Conservation (phyloP, 2,329 filamentous ascomycete species). For the Phyllosticta capitalensis region DNA sequence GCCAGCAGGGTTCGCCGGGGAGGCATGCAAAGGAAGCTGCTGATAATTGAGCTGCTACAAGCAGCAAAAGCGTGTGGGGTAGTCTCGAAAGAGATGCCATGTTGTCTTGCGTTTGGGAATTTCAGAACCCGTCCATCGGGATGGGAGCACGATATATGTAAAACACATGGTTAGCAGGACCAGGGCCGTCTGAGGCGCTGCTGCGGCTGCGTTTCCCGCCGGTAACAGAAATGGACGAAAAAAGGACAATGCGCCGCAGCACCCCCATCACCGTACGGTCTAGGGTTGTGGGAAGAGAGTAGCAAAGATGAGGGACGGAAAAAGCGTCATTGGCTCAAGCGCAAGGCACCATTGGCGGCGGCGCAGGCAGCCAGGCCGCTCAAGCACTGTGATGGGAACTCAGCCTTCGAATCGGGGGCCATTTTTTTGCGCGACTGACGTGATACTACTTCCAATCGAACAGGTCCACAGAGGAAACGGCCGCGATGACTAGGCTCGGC, state of each 20-base stretch:
- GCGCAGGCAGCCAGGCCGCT: background rate
- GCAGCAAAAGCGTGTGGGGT: background rate
- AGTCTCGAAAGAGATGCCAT: background rate
- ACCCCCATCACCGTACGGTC: background rate
- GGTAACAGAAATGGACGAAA: background rate
- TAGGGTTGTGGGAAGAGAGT: background rate
- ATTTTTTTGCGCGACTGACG: background rate
- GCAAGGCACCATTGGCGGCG: background rate
- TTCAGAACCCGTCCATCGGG: background rate
- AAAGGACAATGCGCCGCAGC: background rate
- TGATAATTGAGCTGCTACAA: background rate
- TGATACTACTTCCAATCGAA: background rate
- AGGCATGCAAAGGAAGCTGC: constrained; percentile 6
- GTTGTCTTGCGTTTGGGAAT: background rate
- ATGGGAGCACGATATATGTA: background rate
- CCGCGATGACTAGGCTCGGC: background rate
- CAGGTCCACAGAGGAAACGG: background rate
- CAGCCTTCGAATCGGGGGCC: background rate
- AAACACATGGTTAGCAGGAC: background rate
- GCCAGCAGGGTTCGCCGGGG: constrained; percentile 5
- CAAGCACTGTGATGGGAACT: background rate
- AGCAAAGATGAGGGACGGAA: background rate
- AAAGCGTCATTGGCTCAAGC: background rate
- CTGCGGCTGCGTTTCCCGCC: background rate
- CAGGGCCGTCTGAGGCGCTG: background rate